Base-by-base conservation (phyloP, 805 yeast genomes). In the Millerozyma acaciae region DNA sequence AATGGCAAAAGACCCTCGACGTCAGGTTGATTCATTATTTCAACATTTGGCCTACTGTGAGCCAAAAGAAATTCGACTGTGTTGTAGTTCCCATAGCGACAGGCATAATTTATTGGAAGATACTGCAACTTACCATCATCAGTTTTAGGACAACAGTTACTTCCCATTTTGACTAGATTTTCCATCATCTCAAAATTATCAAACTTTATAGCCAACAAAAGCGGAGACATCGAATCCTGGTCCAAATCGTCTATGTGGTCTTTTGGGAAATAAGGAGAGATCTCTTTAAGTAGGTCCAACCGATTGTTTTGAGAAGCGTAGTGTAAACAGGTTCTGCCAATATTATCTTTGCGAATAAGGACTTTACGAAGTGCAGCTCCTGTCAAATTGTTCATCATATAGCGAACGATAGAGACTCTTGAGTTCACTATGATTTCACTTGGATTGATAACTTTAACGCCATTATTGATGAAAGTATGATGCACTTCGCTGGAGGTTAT, bases 1-100 rank as follows among this genome's bases (percentile, higher is more conserved):
- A 90, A 62, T 0, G 97, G 95, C 27, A 78, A 75, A 29, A 88
- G 69, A 1, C 98, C 95, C 60, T 90, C 96, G 0, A 95, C 94
- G 52, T 90, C 78, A 42, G 70, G 74, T 76, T 55, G 82, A 62
- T 60, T 76, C 38, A 49, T 48, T 34, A 50, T 41, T 4, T 49
- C 40, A 1, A 46, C 41, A 8, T 45, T 42, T 0, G 56, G 51
- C 15, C 42, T 40, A 15, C 63, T 54, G 28, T 63, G 55, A 16
- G 70, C 62, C 24, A 89, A 59, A 8, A 88, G 59, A 35, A 78
- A 62, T 43, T 79, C 73, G 12, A 87, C 81, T 7, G 85, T 81
- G 31, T 76, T 75, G 40, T 70, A 74, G 48, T 85, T 78, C 9
- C 96, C 96, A 39, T 76, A 75, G 48, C 83, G 81, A 58, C 97